Evolutionary conservation across 2,329 filamentous ascomycete genomes (phyloP), one percentile per base, ranked within the genome.

Genomic region (Colletotrichum magnum): DNA sequence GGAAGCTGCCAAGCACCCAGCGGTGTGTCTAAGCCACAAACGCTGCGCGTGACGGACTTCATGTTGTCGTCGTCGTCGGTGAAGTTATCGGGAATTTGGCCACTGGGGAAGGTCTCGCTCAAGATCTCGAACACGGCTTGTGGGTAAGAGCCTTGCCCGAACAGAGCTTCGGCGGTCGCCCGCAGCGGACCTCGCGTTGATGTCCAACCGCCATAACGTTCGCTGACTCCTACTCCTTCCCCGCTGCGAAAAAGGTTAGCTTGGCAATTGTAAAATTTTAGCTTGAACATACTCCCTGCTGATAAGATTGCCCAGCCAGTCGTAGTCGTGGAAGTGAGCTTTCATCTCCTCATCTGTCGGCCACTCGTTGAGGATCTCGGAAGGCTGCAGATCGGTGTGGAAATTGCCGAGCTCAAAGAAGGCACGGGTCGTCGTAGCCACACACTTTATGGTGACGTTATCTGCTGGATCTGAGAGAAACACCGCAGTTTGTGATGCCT

Each of bases 351-450:
- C 61, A 24, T 65, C 53, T 9, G 52, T 9, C 5, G 67, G 67
- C 69, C 69, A 71, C 47, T 53, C 53, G 4, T 52, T 48, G 6
- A 71, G 9, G 6, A 70, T 32, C 2, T 21, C 45, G 3, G 69
- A 70, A n/a, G 67, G 53, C 12, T 28, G 41, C 1, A 47, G 53
- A 7, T 53, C 51, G 16, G 28, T 67, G 48, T 67, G 61, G 16
- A 67, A 32, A 24, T 67, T 71, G 26, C 57, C 67, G 12, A 70
- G 54, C 21, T 71, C 69, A n/a, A 71, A 71, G n/a, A 69, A 71
- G 9, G 59, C 67, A 16, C 67, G 56, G 5, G 58, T 67, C 5
- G 69, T 70, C 36, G 26, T 62, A 18, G 65, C 57, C 10, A 50
- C 26, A n/a, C 69, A 71, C 6, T 45, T 50, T 13, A 71, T 56